Evolutionary conservation across 768 basidiomycete species (phyloP), one percentile per base, ranked within the genome.

Genomic region (Amanita polypyramis): DNA sequence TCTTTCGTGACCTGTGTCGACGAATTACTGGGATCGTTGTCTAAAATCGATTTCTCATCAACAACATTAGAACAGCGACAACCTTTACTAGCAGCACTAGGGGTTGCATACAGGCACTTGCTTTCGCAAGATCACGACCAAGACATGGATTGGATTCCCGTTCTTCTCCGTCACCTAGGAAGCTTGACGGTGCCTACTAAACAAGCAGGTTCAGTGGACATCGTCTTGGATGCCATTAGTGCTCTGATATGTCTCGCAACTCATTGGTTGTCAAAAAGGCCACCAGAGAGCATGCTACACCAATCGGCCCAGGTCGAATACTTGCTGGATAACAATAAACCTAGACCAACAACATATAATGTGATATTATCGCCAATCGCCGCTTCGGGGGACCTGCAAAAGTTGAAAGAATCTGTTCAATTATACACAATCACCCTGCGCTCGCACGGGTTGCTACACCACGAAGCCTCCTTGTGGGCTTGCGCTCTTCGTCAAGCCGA

Each of bases 381-480:
- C 32, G 12, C 56, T 12, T 49, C 34, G 15, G 37, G 51, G 10
- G 35, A 51, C 23, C 35, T 62, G 30, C 33, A 43, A 20, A 40
- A 34, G 25, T 49, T 55, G 32, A 56, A 51, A 43, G 23, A 49
- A 45, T 55, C 47, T 47, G 53, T 51, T 34, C 58, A 63, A 21
- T 35, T 41, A 0, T 63, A 69, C 42, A 54, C 58, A 50, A 35
- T 51, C 2, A 47, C 56, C 9, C 57, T 80, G 12, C 58, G 61
- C 15, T 57, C 56, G 0, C 61, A 65, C 35, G 58, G 58, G 15
- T 55, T 77, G 12, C 62, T 65, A 5, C 61, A 53, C 5, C 63
- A 75, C 14, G 74, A 77, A 45, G 74, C 75, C 7, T 74, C 75
- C 7, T 54, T 79, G 19, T 79, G 74, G 71, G 66, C 69, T 12